These are phyloP conservation scores for Boechera divaricarpa DNA, from an alignment of 345 rosid species.

Conservation along the genomic window DNA sequence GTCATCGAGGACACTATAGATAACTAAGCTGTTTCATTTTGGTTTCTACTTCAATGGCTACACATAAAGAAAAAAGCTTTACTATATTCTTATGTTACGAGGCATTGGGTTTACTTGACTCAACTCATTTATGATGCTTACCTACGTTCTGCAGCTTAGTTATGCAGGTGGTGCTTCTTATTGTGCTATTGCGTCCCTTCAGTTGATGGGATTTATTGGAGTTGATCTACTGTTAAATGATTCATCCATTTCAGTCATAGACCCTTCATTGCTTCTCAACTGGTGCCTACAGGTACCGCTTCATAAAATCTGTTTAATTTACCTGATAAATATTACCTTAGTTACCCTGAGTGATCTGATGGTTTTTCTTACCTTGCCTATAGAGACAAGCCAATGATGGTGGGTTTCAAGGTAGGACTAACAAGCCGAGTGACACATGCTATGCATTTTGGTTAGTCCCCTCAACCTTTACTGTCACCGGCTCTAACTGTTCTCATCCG, in stretches of 20 bases:
- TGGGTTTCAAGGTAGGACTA: constrained; percentile 93
- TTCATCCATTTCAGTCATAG: constrained; percentile 52
- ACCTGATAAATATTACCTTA: constrained; percentile 1
- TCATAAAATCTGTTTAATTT: not conserved
- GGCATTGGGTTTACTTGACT: constrained; percentile 1
- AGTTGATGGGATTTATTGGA: constrained; percentile 79
- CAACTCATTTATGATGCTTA: constrained; percentile 37
- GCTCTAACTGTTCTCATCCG: not conserved
- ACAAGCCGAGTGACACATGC: constrained; percentile 91
- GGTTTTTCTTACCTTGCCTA: constrained; percentile 15
- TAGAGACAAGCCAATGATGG: constrained; percentile 90
- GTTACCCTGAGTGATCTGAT: not conserved
- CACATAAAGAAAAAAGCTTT: not conserved
- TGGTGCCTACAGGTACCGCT: constrained; percentile 76
- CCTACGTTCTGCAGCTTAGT: constrained; percentile 54
- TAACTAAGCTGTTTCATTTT: constrained; percentile 7
- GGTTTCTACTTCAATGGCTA: not conserved
- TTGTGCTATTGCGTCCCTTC: constrained; percentile 93
- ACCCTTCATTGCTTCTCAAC: constrained; percentile 61
- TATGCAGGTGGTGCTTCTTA: constrained; percentile 93
- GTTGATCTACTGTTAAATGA: constrained; percentile 59
- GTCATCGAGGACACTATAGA: not conserved
- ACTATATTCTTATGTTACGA: not conserved
- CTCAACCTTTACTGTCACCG: not conserved
- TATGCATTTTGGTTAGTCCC: constrained; percentile 88